Evolutionary conservation across 345 rosid species (phyloP).

Genomic region (Pugionium cornutum): DNA sequence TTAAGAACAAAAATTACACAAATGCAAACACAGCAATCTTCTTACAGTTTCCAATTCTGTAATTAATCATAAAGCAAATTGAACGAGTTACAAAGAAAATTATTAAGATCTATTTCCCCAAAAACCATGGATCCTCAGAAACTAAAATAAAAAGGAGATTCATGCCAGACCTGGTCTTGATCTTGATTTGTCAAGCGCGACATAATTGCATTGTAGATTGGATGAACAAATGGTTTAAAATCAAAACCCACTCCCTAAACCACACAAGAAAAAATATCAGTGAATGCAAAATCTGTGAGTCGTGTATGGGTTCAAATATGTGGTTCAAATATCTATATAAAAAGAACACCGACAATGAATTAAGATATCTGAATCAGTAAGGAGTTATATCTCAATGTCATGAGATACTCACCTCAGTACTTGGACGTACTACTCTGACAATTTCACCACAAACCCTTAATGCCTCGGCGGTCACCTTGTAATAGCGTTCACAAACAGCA

Average conservation of each 20-base stretch:
- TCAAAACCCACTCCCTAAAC: constrained; percentile 69
- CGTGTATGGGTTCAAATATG: constrained; percentile 5
- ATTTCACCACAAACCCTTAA: constrained; percentile 97
- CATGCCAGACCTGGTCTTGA: constrained; percentile 79
- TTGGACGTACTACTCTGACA: constrained; percentile 87
- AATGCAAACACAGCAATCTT: neutral
- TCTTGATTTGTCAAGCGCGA: constrained; percentile 98
- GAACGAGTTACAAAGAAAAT: neutral
- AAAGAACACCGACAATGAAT: constrained; percentile 2
- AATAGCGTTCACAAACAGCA: constrained; percentile 97
- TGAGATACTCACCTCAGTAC: constrained; percentile 58
- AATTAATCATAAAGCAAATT: neutral
- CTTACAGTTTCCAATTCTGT: neutral
- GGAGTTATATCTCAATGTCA: constrained; percentile 15
- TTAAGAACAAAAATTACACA: neutral
- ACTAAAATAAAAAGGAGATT: constrained; percentile 9
- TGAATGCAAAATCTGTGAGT: neutral
- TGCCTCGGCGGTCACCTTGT: constrained; percentile 99
- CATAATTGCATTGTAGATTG: constrained; percentile 87
- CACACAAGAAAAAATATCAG: constrained; percentile 30
- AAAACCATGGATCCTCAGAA: constrained; percentile 14
- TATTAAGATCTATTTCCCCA: neutral
- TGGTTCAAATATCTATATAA: neutral
- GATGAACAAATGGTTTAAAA: constrained; percentile 84
- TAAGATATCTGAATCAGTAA: constrained; percentile 18